Conservation (phyloP, 805 yeast species). For the Yamadazyma laniorum region DNA sequence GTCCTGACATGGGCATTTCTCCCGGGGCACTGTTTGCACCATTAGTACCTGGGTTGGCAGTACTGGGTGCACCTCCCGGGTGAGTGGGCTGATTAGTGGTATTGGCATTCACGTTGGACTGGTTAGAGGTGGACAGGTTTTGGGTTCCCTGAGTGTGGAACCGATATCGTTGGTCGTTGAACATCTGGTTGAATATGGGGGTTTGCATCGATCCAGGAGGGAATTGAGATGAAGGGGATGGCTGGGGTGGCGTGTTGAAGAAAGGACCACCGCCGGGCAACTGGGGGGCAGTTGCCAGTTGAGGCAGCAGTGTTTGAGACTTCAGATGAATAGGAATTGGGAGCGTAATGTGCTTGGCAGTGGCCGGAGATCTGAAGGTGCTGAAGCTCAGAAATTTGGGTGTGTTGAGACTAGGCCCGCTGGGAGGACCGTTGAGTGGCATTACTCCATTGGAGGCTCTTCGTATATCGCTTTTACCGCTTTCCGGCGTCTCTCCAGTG, state of each 20-base stretch:
- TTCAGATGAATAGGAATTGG: conserved; percentile 36
- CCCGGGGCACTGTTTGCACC: conserved; percentile 22
- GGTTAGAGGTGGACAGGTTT: conserved; percentile 23
- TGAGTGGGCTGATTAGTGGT: conserved; percentile 34
- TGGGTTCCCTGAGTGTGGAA: too few relatives aligned
- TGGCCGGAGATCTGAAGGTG: conserved; percentile 30
- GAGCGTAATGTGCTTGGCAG: conserved; percentile 29
- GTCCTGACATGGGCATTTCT: conserved; percentile 67
- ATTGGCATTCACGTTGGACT: conserved; percentile 26
- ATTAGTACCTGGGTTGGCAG: conserved; percentile 7
- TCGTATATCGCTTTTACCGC: not conserved
- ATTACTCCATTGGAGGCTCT: not conserved
- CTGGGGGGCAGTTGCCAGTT: conserved; percentile 38
- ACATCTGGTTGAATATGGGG: conserved; percentile 35
- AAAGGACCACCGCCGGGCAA: conserved; percentile 27
- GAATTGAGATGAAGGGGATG: conserved; percentile 22
- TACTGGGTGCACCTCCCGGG: not conserved
- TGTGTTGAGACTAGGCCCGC: conserved; percentile 17
- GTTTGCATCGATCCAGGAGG: conserved; percentile 27
- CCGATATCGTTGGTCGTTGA: conserved; percentile 6
- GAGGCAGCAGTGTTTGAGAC: conserved; percentile 42
- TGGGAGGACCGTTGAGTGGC: not conserved
- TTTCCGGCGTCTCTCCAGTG: conserved; percentile 5
- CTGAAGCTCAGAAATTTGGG: conserved; percentile 21
- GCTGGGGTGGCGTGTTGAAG: conserved; percentile 26